phyloP scores from a whole-genome alignment of 345 rosid genomes.

The Eucalyptus fibrosa region DNA sequence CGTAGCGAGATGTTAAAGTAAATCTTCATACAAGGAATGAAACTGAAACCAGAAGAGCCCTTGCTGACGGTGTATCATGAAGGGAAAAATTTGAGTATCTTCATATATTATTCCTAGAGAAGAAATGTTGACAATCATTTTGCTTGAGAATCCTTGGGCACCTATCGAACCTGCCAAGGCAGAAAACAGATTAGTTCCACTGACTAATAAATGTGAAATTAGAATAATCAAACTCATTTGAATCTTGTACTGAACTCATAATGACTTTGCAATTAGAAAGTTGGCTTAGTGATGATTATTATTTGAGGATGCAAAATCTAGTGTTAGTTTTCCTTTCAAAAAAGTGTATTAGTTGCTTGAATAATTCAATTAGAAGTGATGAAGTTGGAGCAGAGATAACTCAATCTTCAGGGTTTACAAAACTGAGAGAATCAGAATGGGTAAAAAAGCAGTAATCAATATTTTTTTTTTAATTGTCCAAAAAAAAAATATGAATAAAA shows the following conservation, averaged over 20 bases:
- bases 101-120: neutral
- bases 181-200: neutral
- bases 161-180: neutral
- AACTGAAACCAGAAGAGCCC: neutral
- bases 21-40: neutral
- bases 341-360: neutral
- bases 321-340: neutral
- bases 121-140: neutral
- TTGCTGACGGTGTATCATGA: neutral
- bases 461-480: no score
- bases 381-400: neutral
- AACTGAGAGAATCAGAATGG: neutral
- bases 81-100: neutral
- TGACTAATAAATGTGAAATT: neutral
- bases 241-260: neutral
- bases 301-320: neutral
- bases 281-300: neutral
- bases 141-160: neutral
- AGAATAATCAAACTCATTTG: neutral
- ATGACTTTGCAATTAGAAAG: neutral
- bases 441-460: neutral
- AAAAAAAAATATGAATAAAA: neutral
- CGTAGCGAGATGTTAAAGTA: neutral
- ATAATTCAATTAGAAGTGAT: neutral
- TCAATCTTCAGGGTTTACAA: neutral